Conservation (phyloP, 2,329 filamentous ascomycete genomes). For the Ceratocystis albifundus region DNA sequence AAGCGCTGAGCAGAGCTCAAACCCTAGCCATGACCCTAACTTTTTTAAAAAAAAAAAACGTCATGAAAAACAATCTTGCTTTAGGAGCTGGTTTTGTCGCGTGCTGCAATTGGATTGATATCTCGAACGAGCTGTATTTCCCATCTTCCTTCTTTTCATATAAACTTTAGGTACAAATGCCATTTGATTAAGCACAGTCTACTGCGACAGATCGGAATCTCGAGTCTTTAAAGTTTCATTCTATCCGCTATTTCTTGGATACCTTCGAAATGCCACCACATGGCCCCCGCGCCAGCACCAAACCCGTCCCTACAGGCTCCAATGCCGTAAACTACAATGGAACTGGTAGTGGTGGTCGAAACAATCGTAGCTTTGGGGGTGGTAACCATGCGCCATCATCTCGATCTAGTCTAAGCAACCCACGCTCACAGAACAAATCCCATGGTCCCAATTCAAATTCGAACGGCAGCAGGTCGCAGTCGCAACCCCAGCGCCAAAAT, state of each 20-base stretch:
- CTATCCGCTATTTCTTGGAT: background rate
- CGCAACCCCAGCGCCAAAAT: conserved; percentile 7
- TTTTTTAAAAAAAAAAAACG: background rate
- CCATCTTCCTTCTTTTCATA: background rate
- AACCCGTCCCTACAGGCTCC: conserved; percentile 11
- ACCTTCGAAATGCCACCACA: conserved; percentile 8
- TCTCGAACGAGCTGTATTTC: background rate
- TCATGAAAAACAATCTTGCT: background rate
- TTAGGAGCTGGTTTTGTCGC: background rate
- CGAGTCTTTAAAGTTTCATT: background rate
- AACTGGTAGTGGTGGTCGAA: conserved; percentile 9
- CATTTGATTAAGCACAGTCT: background rate
- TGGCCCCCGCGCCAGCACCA: conserved; percentile 12
- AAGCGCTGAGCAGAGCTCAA: background rate
- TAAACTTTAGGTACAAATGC: background rate
- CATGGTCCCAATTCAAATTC: background rate
- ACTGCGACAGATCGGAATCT: background rate
- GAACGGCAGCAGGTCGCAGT: conserved; percentile 12
- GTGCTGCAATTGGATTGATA: background rate
- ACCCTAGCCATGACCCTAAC: background rate
- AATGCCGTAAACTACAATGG: conserved; percentile 9
- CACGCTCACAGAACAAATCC: conserved; percentile 4
- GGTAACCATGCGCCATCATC: background rate
- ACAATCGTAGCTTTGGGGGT: conserved; percentile 9
- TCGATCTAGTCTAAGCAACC: background rate